These are phyloP conservation scores for Colletotrichum neosansevieriae DNA, from an alignment of 2,329 filamentous ascomycete genomes.

Conservation along the genomic window DNA sequence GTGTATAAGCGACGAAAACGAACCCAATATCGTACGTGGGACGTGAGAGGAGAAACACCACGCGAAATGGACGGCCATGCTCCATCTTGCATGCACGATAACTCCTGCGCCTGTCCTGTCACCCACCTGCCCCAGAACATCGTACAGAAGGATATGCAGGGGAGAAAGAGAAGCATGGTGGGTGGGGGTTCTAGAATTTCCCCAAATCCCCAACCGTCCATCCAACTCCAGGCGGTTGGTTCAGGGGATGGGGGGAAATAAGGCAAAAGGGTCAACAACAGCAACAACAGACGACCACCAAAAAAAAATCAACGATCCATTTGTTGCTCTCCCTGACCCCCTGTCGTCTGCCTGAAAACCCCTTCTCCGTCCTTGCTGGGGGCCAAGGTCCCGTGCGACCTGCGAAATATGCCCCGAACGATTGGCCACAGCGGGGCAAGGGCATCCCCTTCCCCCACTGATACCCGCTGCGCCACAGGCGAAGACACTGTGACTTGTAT, in stretches of 20 bases:
- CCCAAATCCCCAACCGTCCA: slow-evolving; percentile 20
- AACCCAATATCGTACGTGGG: neutral
- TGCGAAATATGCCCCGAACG: slow-evolving; percentile 23
- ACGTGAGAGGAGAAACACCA: neutral
- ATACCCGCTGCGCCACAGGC: slow-evolving; percentile 39
- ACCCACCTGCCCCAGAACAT: neutral
- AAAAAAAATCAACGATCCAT: neutral
- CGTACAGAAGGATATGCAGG: slow-evolving; percentile 14
- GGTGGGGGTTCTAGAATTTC: slow-evolving; percentile 24
- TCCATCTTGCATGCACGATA: slow-evolving; percentile 21
- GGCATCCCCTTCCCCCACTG: slow-evolving; percentile 29
- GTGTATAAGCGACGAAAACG: slow-evolving; percentile 26
- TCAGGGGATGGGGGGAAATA: slow-evolving; percentile 7
- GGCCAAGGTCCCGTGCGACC: slow-evolving; percentile 7
- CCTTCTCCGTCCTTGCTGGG: no score
- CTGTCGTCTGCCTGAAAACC: neutral
- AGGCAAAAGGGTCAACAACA: slow-evolving; percentile 6
- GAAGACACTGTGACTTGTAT: neutral
- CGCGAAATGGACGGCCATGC: neutral
- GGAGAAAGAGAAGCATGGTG: neutral
- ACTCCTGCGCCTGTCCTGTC: slow-evolving; percentile 5
- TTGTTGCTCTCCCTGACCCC: neutral
- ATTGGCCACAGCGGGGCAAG: slow-evolving; percentile 38
- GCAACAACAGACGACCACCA: no score
- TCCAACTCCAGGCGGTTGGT: slow-evolving; percentile 20